These are phyloP conservation scores for Fusarium hostae DNA, from an alignment of 2,329 filamentous ascomycete species.

Conservation along the genomic window DNA sequence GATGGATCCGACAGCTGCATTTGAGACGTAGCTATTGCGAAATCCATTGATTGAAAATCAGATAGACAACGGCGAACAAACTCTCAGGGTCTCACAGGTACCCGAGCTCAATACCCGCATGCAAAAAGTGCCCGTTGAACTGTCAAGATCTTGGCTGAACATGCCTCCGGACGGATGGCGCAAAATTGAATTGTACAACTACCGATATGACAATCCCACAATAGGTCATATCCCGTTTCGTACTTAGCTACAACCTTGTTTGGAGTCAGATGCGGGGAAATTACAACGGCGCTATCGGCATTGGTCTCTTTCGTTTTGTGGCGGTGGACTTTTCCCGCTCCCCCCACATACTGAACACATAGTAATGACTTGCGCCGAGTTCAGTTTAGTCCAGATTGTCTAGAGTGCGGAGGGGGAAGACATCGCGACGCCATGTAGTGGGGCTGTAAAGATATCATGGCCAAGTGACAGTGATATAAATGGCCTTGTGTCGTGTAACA, in stretches of 20 bases:
- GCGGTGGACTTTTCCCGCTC: not conserved
- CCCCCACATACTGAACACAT: not conserved
- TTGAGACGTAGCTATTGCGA: not conserved
- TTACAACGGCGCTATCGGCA: not conserved
- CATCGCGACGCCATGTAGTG: not conserved
- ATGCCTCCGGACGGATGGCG: not conserved
- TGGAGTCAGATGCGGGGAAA: not conserved
- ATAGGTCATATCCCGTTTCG: not conserved
- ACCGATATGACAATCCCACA: not conserved
- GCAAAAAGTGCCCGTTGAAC: too few species aligned
- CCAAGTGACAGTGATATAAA: not conserved
- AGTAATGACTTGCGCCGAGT: not conserved
- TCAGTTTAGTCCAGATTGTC: not conserved
- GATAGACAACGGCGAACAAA: too few species aligned
- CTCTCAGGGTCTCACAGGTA: too few species aligned
- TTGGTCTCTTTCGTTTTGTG: not conserved
- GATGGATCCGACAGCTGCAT: not conserved
- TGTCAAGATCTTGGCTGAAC: not conserved
- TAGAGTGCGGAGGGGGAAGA: not conserved
- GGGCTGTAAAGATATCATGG: not conserved
- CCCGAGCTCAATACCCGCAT: too few species aligned
- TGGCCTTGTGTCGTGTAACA: rapidly evolving
- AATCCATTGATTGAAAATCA: too few species aligned
- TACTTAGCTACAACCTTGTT: not conserved
- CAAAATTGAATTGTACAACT: not conserved